Percentiles rank a stretch among this genome's conserved stretches.
These are phyloP conservation scores for Astragalus membranaceus DNA, from an alignment of 306 rosid species.

Conservation along the genomic window DNA sequence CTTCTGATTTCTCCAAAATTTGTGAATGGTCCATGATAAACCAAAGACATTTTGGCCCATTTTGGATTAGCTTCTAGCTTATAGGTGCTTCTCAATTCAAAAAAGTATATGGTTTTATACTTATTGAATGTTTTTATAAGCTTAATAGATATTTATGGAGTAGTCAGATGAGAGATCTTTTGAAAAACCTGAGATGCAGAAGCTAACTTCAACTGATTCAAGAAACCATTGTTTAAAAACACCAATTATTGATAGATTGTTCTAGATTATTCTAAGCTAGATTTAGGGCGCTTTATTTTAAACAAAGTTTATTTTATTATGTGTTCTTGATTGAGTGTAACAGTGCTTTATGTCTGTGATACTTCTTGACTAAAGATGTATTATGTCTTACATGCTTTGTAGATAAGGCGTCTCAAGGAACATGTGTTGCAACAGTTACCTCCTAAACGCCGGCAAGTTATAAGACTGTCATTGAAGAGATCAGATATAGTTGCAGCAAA, in stretches of 20 bases:
- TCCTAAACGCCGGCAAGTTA: conserved; percentile 86
- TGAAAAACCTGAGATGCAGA: neutral
- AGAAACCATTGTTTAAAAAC: neutral
- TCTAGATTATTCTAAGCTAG: neutral
- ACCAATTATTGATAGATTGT: neutral
- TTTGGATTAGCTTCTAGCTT: neutral
- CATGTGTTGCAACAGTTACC: conserved; percentile 84
- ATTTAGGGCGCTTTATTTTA: neutral
- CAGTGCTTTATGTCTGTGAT: neutral
- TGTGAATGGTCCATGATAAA: neutral
- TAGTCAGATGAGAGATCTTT: neutral
- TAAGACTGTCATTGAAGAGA: conserved; percentile 58
- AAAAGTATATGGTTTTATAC: neutral
- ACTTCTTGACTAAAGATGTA: conserved; percentile 5
- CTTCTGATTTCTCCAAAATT: too few relatives aligned
- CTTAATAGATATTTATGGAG: neutral
- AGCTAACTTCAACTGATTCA: neutral
- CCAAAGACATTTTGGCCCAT: neutral
- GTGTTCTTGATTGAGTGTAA: neutral
- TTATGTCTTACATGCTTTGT: conserved; percentile 23
- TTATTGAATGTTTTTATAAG: neutral
- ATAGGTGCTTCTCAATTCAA: neutral
- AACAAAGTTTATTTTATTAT: neutral
- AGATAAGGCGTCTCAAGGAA: conserved; percentile 95
- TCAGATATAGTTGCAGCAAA: conserved; percentile 80